A percentile compares a stretch with the other conserved stretches of the same genome.
Conservation (phyloP, 106 monocot species). For the Triglochin maritima region DNA sequence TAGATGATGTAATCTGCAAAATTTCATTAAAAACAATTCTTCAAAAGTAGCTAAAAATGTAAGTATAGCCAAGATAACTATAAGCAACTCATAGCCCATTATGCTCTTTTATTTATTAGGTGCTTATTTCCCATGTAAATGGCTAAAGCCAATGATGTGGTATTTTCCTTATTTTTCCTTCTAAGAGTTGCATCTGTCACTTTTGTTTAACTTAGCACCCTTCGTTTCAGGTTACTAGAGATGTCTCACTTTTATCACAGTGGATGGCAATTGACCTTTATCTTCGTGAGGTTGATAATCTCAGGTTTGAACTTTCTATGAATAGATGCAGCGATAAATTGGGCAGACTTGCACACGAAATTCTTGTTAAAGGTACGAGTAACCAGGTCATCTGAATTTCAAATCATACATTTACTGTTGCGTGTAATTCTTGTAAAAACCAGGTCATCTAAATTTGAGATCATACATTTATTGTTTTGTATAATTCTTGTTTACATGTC, state of each 20-base stretch:
- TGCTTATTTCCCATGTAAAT: too few relatives aligned
- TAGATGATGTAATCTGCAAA: too few relatives aligned
- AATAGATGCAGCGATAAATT: slow-evolving; percentile 59
- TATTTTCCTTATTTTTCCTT: too few relatives aligned
- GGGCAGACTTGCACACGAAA: slow-evolving; percentile 61
- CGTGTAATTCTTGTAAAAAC: background rate
- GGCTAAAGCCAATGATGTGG: too few relatives aligned
- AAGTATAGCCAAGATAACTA: too few relatives aligned
- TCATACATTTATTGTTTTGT: background rate
- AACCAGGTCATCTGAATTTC: background rate
- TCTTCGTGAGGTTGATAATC: slow-evolving; percentile 76
- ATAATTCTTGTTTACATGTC: background rate
- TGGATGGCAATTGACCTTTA: slow-evolving; percentile 97
- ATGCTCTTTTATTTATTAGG: too few relatives aligned
- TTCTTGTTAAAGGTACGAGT: slow-evolving; percentile 52
- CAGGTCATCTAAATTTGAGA: background rate
- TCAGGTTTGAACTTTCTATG: slow-evolving; percentile 92
- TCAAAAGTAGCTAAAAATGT: too few relatives aligned
- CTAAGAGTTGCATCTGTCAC: too few relatives aligned
- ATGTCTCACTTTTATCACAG: slow-evolving; percentile 76
- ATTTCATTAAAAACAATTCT: too few relatives aligned
- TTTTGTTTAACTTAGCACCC: too few relatives aligned
- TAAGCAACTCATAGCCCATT: too few relatives aligned
- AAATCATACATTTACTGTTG: background rate
- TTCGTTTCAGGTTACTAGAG: slow-evolving; percentile 60